A percentile compares a stretch with the other conserved stretches of the same genome.
Conservation (phyloP, 768 basidiomycete genomes). For the Suillus alpinus region DNA sequence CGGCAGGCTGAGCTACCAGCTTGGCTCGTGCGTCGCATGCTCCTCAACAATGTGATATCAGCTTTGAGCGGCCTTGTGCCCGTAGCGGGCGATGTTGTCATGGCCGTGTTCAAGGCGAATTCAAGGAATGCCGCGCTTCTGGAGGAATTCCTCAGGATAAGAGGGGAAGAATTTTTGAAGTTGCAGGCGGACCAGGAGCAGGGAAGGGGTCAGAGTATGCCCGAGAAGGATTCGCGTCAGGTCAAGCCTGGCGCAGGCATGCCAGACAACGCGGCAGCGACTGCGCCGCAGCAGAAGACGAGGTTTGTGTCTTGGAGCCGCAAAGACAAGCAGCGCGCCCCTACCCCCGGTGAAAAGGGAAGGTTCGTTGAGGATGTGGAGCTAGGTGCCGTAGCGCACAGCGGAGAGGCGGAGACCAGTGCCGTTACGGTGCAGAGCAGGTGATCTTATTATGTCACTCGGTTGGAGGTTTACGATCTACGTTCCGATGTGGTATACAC, state of each 20-base stretch:
- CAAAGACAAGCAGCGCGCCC: slow-evolving; percentile 22
- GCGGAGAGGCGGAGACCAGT: background rate
- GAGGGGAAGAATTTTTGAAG: slow-evolving; percentile 72
- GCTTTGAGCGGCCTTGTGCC: slow-evolving; percentile 68
- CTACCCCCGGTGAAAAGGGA: slow-evolving; percentile 27
- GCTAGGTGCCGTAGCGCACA: background rate
- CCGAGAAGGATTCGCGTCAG: slow-evolving; percentile 37
- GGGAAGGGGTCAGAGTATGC: slow-evolving; percentile 20
- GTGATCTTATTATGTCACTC: background rate
- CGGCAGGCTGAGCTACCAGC: slow-evolving; percentile 64
- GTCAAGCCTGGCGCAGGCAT: slow-evolving; percentile 56
- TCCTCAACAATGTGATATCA: slow-evolving; percentile 71
- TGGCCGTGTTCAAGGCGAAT: slow-evolving; percentile 85
- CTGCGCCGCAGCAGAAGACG: slow-evolving; percentile 16
- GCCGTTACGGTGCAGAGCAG: background rate
- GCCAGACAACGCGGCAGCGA: slow-evolving; percentile 32
- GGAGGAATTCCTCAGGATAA: slow-evolving; percentile 77
- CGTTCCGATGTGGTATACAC: background rate
- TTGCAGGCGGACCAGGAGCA: slow-evolving; percentile 35
- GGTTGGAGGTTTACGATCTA: background rate
- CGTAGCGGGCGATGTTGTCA: slow-evolving; percentile 67
- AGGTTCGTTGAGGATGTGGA: slow-evolving; percentile 40
- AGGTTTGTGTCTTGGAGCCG: slow-evolving; percentile 11
- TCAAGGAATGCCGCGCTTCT: slow-evolving; percentile 83
- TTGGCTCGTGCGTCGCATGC: slow-evolving; percentile 73